Percentiles rank a stretch among this genome's conserved stretches.
Evolutionary conservation across 495 filamentous ascomycete species (phyloP).

Genomic region (Oleoguttula mirabilis): DNA sequence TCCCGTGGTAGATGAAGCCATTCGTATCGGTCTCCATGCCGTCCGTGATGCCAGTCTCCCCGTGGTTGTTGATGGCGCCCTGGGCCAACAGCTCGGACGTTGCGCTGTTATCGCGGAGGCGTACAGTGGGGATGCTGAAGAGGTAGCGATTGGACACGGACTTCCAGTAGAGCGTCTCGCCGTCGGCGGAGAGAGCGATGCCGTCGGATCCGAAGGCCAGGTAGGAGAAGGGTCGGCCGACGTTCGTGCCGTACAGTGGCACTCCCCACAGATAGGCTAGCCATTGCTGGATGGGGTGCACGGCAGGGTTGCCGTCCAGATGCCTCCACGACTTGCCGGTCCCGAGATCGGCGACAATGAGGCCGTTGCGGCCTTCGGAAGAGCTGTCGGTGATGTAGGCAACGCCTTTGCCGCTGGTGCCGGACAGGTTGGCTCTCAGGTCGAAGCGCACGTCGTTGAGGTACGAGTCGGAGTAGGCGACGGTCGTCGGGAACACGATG

Average conservation of each 20-base stretch:
- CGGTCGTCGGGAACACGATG: constrained; percentile 34
- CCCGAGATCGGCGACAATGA: constrained; percentile 37
- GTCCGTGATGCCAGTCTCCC: constrained; percentile 26
- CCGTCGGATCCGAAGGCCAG: constrained; percentile 31
- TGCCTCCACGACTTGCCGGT: constrained; percentile 37
- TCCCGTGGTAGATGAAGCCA: constrained; percentile 30
- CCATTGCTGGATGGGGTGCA: constrained; percentile 30
- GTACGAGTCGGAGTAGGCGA: constrained; percentile 34
- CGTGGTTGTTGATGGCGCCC: constrained; percentile 16
- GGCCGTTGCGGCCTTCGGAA: constrained; percentile 33
- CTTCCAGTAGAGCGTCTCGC: constrained; percentile 29
- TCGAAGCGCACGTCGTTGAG: constrained; percentile 40
- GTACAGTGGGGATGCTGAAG: constrained; percentile 29
- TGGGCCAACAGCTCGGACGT: constrained; percentile 24
- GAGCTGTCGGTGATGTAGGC: constrained; percentile 39
- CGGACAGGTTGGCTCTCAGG: constrained; percentile 26
- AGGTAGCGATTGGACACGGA: constrained; percentile 25
- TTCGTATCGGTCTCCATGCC: constrained; percentile 31
- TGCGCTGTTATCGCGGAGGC: constrained; percentile 19
- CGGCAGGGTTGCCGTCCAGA: constrained; percentile 27
- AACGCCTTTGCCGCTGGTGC: constrained; percentile 30
- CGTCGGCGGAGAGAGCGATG: constrained; percentile 31
- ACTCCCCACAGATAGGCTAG: constrained; percentile 35
- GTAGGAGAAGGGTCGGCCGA: constrained; percentile 21
- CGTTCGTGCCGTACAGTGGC: constrained; percentile 23